These are phyloP conservation scores for Bryum argenteum DNA, from an alignment of 225 moss, liverwort and hornwort species.

Conservation along the genomic window DNA sequence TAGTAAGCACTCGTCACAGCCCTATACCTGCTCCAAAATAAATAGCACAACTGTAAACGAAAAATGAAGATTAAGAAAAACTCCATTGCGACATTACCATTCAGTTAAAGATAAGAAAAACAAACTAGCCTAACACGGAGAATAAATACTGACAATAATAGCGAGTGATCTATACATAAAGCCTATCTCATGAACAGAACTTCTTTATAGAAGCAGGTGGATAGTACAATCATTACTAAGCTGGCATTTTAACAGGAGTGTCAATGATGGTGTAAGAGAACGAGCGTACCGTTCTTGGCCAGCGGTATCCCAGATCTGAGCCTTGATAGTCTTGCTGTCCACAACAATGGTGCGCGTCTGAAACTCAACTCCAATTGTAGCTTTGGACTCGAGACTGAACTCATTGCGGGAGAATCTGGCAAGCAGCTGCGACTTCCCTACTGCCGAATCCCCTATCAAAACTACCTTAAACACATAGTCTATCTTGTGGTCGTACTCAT, in stretches of 20 bases:
- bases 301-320: slow-evolving; percentile 99
- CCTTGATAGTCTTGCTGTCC: slow-evolving; percentile 87
- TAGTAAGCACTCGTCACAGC: slow-evolving; percentile 90
- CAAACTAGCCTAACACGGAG: too few species aligned
- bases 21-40: slow-evolving; percentile 63
- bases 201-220: neutral
- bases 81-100: neutral
- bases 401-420: slow-evolving; percentile 93
- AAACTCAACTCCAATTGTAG: slow-evolving; percentile 94
- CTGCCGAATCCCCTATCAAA: slow-evolving; percentile 90
- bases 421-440: slow-evolving; percentile 92
- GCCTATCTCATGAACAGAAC: neutral
- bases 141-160: neutral
- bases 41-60: neutral
- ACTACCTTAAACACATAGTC: slow-evolving; percentile 95
- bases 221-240: neutral
- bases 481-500: slow-evolving; percentile 85
- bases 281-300: slow-evolving; percentile 85
- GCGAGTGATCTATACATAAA: neutral
- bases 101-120: neutral
- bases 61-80: neutral
- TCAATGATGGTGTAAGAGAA: neutral
- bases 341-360: slow-evolving; percentile 92
- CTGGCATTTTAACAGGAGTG: neutral
- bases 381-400: slow-evolving; percentile 95